Conservation (phyloP, 768 basidiomycete genomes). For the Xanthoconium stramineum region DNA sequence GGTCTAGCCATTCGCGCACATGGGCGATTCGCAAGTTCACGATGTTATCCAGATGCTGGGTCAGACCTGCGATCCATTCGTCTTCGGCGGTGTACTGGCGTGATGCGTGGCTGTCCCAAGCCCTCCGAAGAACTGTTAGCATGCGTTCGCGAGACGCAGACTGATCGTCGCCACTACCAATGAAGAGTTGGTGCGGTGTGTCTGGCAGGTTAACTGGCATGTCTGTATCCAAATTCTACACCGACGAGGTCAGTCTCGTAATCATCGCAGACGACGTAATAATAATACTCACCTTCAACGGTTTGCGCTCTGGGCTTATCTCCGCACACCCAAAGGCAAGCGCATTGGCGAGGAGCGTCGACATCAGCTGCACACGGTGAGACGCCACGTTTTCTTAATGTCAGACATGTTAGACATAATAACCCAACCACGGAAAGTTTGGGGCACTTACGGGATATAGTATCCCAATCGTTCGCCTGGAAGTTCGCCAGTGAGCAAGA, state of each 20-base stretch:
- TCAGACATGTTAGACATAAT: neutral
- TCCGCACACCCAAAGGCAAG: conserved; percentile 47
- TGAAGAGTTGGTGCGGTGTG: conserved; percentile 36
- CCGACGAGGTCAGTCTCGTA: neutral
- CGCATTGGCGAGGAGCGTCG: conserved; percentile 43
- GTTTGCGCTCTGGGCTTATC: conserved; percentile 42
- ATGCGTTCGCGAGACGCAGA: conserved; percentile 13
- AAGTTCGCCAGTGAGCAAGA: neutral
- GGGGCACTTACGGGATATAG: conserved; percentile 50
- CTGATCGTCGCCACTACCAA: conserved; percentile 19
- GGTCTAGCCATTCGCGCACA: conserved; percentile 49
- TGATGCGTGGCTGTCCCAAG: conserved; percentile 17
- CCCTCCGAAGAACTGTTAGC: conserved; percentile 11
- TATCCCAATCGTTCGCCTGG: conserved; percentile 63
- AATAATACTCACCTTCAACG: conserved; percentile 42
- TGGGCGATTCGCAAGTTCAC: conserved; percentile 44
- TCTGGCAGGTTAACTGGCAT: conserved; percentile 36
- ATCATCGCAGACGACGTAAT: rapidly evolving
- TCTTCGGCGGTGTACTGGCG: conserved; percentile 25
- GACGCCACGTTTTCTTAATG: conserved; percentile 44
- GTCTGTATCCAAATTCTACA: conserved; percentile 54
- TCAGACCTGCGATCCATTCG: conserved; percentile 40
- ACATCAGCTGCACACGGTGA: conserved; percentile 48
- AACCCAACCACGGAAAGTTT: too few species aligned
- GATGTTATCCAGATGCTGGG: conserved; percentile 36